A percentile compares a stretch with the other conserved stretches of the same genome.
These are phyloP conservation scores for Hortaea sp. DNA, from an alignment of 2,329 filamentous ascomycete genomes.

Conservation along the genomic window DNA sequence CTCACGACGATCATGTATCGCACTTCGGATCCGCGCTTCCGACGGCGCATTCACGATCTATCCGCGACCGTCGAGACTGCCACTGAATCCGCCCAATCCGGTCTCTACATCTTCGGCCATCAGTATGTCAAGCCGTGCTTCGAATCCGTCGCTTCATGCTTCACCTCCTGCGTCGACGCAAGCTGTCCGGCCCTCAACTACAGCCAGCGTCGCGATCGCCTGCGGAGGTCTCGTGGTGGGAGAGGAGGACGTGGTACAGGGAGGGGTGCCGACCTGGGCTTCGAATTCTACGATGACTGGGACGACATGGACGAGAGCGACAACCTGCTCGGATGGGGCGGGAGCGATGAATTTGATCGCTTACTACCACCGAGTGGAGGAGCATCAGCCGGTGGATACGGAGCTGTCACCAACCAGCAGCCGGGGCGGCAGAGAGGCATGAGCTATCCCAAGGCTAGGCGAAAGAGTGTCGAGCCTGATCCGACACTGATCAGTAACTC, in stretches of 20 bases:
- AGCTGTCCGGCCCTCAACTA: constrained; percentile 28
- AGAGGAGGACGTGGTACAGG: constrained; percentile 40
- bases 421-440: constrained; percentile 68
- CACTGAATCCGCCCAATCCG: constrained; percentile 83
- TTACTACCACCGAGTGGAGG: constrained; percentile 58
- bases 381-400: constrained; percentile 35
- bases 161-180: constrained; percentile 59
- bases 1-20: constrained; percentile 41
- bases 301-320: constrained; percentile 56
- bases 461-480: constrained; percentile 55
- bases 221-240: constrained; percentile 59
- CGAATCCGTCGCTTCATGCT: constrained; percentile 51
- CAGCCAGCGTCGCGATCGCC: constrained; percentile 22
- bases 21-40: constrained; percentile 69
- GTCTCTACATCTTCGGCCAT: constrained; percentile 82
- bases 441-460: constrained; percentile 56
- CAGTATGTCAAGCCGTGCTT: constrained; percentile 77
- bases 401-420: constrained; percentile 35
- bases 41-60: constrained; percentile 88
- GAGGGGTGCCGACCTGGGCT: constrained; percentile 63
- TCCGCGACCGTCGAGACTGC: constrained; percentile 82
- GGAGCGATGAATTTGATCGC: constrained; percentile 72
- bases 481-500: constrained; percentile 86
- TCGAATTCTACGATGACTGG: constrained; percentile 99
- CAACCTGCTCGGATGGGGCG: constrained; percentile 63